Evolutionary conservation across 2,329 filamentous ascomycete genomes (phyloP).

Genomic region (Neonectria coccinea): DNA sequence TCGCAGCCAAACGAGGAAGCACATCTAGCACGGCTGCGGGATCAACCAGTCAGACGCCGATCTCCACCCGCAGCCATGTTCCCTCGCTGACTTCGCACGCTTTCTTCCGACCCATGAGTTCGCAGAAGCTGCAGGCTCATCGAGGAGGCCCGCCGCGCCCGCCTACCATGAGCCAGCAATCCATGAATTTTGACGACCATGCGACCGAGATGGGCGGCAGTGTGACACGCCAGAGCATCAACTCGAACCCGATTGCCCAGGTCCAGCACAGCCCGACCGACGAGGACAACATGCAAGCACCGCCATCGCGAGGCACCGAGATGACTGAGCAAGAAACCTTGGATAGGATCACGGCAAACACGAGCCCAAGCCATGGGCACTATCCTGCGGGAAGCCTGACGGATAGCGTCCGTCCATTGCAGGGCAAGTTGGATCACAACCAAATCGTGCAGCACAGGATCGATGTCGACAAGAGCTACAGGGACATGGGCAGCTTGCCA

Average conservation of each 20-base stretch:
- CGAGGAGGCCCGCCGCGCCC: slow-evolving; percentile 69
- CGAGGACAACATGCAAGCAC: slow-evolving; percentile 67
- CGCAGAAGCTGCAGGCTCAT: slow-evolving; percentile 92
- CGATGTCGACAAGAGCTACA: slow-evolving; percentile 71
- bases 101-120: slow-evolving; percentile 97
- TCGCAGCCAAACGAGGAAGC: slow-evolving; percentile 59
- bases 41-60: slow-evolving; percentile 64
- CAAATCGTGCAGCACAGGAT: slow-evolving; percentile 59
- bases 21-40: slow-evolving; percentile 59
- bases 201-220: slow-evolving; percentile 60
- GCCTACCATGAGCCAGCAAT: slow-evolving; percentile 54
- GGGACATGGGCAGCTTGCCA: slow-evolving; percentile 62
- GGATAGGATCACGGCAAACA: slow-evolving; percentile 78
- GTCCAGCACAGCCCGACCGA: slow-evolving; percentile 46
- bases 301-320: slow-evolving; percentile 83
- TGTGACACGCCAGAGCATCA: slow-evolving; percentile 65
- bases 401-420: slow-evolving; percentile 84
- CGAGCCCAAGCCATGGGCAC: slow-evolving; percentile 75
- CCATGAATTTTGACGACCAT: slow-evolving; percentile 53
- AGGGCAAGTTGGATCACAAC: slow-evolving; percentile 55
- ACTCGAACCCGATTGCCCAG: slow-evolving; percentile 60
- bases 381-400: slow-evolving; percentile 71
- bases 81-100: slow-evolving; percentile 89
- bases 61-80: slow-evolving; percentile 86
- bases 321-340: slow-evolving; percentile 79